Base-by-base conservation (phyloP, 441 rosid species). In the Erysimum cheiri region DNA sequence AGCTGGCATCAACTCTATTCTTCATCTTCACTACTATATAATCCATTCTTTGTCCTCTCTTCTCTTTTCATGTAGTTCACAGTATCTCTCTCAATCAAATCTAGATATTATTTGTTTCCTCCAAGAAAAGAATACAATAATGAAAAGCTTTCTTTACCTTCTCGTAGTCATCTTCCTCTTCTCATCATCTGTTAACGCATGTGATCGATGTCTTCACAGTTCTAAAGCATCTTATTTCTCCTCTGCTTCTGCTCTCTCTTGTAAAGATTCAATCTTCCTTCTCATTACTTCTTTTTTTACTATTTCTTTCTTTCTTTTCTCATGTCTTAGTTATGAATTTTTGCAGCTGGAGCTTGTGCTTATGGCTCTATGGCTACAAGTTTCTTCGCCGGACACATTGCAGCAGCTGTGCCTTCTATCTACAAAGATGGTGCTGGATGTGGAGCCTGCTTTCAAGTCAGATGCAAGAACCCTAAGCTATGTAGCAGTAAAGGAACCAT, bases 271-370 rank as follows among this genome's bases (percentile, higher is more conserved):
- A 10, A 3, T n/a, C 1, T 11, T 48, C 13, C 31, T 14, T 14
- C 39, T 44, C 22, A 17, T 63, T 1, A 22, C 32, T 62, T 31
- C 44, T n/a, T n/a, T 52, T 39, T 37, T 1, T 4, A 39, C 6
- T 8, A 5, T 11, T 0, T 58, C 5, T 35, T 17, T 43, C 13
- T 32, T 33, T 43, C 29, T 48, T 46, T 40, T 70, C 24, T 83
- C 74, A 48, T 77, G n/a, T 37, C 35, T 71, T 65, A 5, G 59
- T 55, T 7, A 22, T 31, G 22, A 6, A 0, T 4, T 2, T 19
- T 55, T 76, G 80, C 83, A 91, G 98, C 95, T 59, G 98, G 98
- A 26, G 95, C 92, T 78, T 91, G 98, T 75, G 85, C 89, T 44
- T 93, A 89, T 76, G 96, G 92, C 47, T 85, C 95, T 12, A 29